A percentile compares a stretch with the other conserved stretches of the same genome.
These are phyloP conservation scores for Mycena capillaripes DNA, from an alignment of 768 basidiomycete genomes.

Conservation along the genomic window DNA sequence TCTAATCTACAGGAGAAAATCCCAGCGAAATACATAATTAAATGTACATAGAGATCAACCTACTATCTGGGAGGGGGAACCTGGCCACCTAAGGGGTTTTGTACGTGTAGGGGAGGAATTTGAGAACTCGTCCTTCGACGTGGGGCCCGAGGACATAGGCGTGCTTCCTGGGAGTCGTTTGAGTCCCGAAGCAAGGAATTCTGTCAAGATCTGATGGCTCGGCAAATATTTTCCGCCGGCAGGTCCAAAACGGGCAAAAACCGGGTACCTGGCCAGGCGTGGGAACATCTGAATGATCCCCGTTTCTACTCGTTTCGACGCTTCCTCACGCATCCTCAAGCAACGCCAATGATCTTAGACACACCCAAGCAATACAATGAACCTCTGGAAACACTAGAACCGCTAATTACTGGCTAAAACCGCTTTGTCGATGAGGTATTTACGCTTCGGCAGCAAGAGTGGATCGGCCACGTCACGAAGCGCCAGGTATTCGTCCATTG, in stretches of 20 bases:
- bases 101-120: too few relatives aligned
- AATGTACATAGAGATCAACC: too few relatives aligned
- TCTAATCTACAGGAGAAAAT: too few relatives aligned
- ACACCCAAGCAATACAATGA: background rate
- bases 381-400: background rate
- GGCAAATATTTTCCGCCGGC: constrained; percentile 9
- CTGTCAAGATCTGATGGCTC: too few relatives aligned
- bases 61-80: too few relatives aligned
- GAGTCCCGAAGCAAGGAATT: too few relatives aligned
- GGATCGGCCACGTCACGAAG: constrained; percentile 5
- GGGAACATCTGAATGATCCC: background rate
- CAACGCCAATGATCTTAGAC: background rate
- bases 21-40: too few relatives aligned
- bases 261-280: constrained; percentile 13
- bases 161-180: too few relatives aligned
- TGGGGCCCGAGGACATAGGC: too few relatives aligned
- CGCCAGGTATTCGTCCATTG: constrained; percentile 22
- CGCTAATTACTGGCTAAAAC: constrained; percentile 3
- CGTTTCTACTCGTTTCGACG: background rate
- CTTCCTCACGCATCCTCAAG: background rate
- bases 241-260: constrained; percentile 12
- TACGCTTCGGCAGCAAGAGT: background rate
- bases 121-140: too few relatives aligned
- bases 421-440: constrained; percentile 2
- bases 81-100: too few relatives aligned